Evolutionary conservation across 2,329 filamentous ascomycete species (phyloP).

Genomic region (Fusarium protoensiforme): DNA sequence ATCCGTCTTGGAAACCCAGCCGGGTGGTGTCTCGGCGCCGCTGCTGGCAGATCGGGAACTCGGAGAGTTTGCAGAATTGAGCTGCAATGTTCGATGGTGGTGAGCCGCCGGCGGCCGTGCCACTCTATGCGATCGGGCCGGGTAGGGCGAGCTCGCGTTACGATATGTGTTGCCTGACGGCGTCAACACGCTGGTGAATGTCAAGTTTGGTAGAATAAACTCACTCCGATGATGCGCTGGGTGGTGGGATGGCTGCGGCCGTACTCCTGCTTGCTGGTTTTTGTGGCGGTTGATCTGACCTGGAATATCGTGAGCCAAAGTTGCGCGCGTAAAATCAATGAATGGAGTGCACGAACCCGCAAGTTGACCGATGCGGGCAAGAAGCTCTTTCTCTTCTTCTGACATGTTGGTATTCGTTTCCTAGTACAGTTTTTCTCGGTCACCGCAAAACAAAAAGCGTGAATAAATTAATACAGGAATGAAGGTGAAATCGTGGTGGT

Average conservation of each 20-base stretch:
- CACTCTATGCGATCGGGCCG: slow-evolving; percentile 49
- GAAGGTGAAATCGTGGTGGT: slow-evolving; percentile 3
- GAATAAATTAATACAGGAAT: not conserved
- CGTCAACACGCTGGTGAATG: slow-evolving; percentile 14
- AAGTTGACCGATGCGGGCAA: slow-evolving; percentile 64
- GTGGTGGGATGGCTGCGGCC: slow-evolving; percentile 42
- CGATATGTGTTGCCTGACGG: slow-evolving; percentile 48
- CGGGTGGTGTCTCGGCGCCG: slow-evolving; percentile 47
- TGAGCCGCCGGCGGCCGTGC: slow-evolving; percentile 52
- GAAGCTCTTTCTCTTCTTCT: slow-evolving; percentile 62
- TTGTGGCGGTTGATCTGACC: slow-evolving; percentile 86
- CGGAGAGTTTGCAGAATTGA: slow-evolving; percentile 60
- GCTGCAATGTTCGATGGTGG: slow-evolving; percentile 69
- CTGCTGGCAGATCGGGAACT: slow-evolving; percentile 51
- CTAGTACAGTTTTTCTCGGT: not conserved
- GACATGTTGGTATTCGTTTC: slow-evolving; percentile 49
- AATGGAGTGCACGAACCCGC: slow-evolving; percentile 53
- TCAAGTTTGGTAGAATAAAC: slow-evolving; percentile 26
- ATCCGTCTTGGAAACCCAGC: slow-evolving; percentile 78
- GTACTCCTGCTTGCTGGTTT: slow-evolving; percentile 64
- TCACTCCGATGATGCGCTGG: slow-evolving; percentile 50
- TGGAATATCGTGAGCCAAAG: slow-evolving; percentile 49
- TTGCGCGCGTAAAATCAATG: slow-evolving; percentile 15
- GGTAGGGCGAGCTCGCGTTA: slow-evolving; percentile 48
- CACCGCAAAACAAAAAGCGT: not conserved